These are phyloP conservation scores for Colletotrichum orchidophilum DNA, from an alignment of 2,329 filamentous ascomycete species.

Conservation along the genomic window DNA sequence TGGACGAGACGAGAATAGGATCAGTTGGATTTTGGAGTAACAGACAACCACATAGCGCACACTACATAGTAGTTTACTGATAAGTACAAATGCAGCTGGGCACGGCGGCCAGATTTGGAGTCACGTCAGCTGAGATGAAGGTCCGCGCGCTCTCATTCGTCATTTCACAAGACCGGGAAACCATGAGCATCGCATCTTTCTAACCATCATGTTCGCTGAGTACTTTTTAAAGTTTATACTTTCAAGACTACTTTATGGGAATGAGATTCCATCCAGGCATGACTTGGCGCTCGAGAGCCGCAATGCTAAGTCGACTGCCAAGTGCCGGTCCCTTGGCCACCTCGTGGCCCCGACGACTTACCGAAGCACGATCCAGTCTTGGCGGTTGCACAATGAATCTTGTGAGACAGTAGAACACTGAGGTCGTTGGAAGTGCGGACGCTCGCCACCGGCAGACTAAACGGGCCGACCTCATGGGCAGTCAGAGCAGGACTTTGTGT, in stretches of 20 bases:
- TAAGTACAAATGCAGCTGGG: not conserved
- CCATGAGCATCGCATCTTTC: not conserved
- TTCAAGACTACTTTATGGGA: not conserved
- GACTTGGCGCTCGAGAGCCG: slow-evolving; percentile 21
- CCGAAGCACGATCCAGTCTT: slow-evolving; percentile 5
- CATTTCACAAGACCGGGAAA: not conserved
- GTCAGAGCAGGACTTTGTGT: not conserved
- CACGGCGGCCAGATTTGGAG: slow-evolving; percentile 2
- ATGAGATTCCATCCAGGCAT: not conserved
- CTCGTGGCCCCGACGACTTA: not conserved
- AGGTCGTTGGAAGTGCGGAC: not conserved
- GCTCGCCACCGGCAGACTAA: not conserved
- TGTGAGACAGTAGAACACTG: not conserved
- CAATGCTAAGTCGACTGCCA: slow-evolving; percentile 23
- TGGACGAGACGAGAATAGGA: not conserved
- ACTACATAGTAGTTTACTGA: not conserved
- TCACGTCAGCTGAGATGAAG: slow-evolving; percentile 1
- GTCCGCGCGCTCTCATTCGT: not conserved
- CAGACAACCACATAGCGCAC: not conserved
- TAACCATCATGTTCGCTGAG: not conserved
- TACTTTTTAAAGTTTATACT: not conserved
- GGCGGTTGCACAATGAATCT: slow-evolving; percentile 2
- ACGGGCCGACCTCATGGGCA: not conserved
- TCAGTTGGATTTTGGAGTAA: slow-evolving; percentile 1
- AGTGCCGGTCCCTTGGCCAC: not conserved